These are phyloP conservation scores for Sequoia sempervirens DNA, from an alignment of 75 land plant species.

Conservation along the genomic window DNA sequence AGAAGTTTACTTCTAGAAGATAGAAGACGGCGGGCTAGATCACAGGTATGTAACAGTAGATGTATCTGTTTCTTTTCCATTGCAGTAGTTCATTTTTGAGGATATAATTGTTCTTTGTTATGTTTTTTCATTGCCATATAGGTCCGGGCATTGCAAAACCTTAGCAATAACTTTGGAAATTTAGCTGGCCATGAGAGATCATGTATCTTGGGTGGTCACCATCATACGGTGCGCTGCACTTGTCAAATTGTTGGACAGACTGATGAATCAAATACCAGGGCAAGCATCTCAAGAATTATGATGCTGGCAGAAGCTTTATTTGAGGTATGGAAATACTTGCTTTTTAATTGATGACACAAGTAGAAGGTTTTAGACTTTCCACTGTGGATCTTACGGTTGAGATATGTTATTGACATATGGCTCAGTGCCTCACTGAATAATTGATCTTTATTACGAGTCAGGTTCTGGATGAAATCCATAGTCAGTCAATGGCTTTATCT, in stretches of 20 bases:
- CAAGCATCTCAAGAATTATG: constrained; percentile 91
- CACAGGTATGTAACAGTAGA: constrained; percentile 50
- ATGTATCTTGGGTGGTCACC: constrained; percentile 74
- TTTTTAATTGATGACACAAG: not conserved
- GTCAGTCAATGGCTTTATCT: constrained; percentile 75
- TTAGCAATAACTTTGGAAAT: constrained; percentile 70
- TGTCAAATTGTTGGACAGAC: constrained; percentile 47
- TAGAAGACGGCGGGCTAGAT: constrained; percentile 73
- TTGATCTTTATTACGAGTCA: constrained; percentile 20
- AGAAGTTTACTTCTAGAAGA: constrained; percentile 67
- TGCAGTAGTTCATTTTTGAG: not conserved
- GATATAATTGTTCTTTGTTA: not conserved
- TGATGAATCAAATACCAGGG: constrained; percentile 65
- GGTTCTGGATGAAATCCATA: constrained; percentile 98
- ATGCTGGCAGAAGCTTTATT: constrained; percentile 94
- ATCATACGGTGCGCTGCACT: constrained; percentile 61
- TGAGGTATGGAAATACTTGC: constrained; percentile 49
- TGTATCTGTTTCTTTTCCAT: not conserved
- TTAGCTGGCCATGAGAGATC: constrained; percentile 68
- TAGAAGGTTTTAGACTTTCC: not conserved
- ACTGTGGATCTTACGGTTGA: not conserved
- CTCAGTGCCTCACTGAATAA: not conserved
- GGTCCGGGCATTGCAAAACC: constrained; percentile 80
- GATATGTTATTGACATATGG: not conserved
- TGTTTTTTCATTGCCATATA: constrained; percentile 17